Evolutionary conservation across 495 filamentous ascomycete species (phyloP), one percentile per base, ranked within the genome.

Genomic region (Talaromyces nanjingensis): DNA sequence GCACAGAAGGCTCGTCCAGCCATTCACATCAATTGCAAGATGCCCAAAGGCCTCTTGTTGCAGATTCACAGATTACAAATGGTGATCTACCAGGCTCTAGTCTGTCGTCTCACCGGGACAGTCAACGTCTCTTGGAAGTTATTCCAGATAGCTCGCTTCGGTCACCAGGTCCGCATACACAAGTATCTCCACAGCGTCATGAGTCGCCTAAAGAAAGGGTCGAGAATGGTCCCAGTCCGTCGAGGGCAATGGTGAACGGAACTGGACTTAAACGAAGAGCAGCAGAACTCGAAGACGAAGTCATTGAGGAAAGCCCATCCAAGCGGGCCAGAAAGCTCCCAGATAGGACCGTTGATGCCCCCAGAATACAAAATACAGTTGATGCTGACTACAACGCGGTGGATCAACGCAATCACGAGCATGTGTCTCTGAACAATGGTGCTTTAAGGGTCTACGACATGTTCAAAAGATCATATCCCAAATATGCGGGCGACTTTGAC

Each of bases 401-500:
- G 5, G 24, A 59, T 59, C 14, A 34, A 20, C 24, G 14, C 24
- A 18, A 11, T 18, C 53, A 29, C 6, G 22, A 29, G 12, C 24
- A 25, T 56, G 24, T 56, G 5, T 25, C 14, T 25, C 8, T 56
- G 20, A 56, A 20, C 27, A 16, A 56, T 3, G 53, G 27, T 56
- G 53, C 73, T 37, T 62, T 68, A 24, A 69, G 39, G 37, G 61
- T 81, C 4, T 86, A 78, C 64, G 71, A 78, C 3, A 75, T 76
- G 14, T 92, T 88, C 63, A 77, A 75, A 57, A 65, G 66, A 11
- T 76, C 81, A 7, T 92, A 91, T 66, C 79, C 85, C 1, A 71
- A 66, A 6, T 91, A 87, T 64, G 34, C 59, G 9, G 87, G 86
- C 3, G 81, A 74, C 20, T 74, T 81, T 9, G 63, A 59, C 0